phyloP scores from a whole-genome alignment of 345 rosid species.

The Sisymbrium altissimum region DNA sequence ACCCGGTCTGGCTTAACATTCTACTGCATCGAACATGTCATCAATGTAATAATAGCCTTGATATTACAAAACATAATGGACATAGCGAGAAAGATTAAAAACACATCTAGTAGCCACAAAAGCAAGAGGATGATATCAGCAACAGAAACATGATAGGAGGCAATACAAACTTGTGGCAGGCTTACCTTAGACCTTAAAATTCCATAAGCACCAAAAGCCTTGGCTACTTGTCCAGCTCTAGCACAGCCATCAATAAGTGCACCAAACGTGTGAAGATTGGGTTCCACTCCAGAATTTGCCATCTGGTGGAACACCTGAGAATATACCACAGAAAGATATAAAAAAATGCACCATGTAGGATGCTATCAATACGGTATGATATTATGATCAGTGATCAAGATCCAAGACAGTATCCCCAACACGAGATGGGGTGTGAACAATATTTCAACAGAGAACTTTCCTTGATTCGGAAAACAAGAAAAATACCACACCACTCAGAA shows the following conservation, averaged over 20 bases:
- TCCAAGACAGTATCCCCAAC: not conserved
- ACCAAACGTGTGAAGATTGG: slow-evolving; percentile 89
- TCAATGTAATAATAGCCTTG: slow-evolving; percentile 38
- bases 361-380: not conserved
- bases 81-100: slow-evolving; percentile 9
- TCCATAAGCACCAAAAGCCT: slow-evolving; percentile 99
- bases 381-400: not conserved
- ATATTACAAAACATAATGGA: slow-evolving; percentile 22
- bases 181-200: slow-evolving; percentile 94
- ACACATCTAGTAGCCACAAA: not conserved
- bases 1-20: slow-evolving; percentile 98
- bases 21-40: slow-evolving; percentile 73
- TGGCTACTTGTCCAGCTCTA: slow-evolving; percentile 89
- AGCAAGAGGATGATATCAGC: not conserved
- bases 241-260: slow-evolving; percentile 99
- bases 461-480: not conserved
- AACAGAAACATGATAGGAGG: slow-evolving; percentile 1
- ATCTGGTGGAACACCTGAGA: slow-evolving; percentile 86
- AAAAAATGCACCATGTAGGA: slow-evolving; percentile 6
- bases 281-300: slow-evolving; percentile 88
- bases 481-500: not conserved
- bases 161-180: slow-evolving; percentile 15
- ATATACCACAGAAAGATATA: slow-evolving; percentile 5
- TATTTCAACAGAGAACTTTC: not conserved
- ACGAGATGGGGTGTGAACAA: not conserved